Evolutionary conservation across 106 monocot genomes (phyloP), one percentile per base, ranked within the genome.

Genomic region (Xerophyta viscosa): DNA sequence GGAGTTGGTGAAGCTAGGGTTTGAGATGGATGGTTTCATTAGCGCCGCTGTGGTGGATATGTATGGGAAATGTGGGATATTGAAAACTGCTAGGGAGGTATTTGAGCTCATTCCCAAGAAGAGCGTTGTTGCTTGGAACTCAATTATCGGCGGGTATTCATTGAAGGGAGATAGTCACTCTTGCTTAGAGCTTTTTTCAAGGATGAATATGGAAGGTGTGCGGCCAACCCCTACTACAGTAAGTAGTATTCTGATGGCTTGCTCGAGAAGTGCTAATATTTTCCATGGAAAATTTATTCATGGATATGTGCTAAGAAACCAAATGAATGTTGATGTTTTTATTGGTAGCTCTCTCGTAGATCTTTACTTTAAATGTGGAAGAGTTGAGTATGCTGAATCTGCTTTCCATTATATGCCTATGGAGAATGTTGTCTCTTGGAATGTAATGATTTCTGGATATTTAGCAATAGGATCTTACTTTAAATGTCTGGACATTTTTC

Each of bases 401-500:
- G 60, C 73, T 8, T 77, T 73, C 28, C 29, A 45, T 41, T 69
- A 17, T 18, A 66, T 69, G 76, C 56, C 63, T 1, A 83, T 57
- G 45, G 56, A 19, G 3, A 63, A 65, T 60, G 63, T 57, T 0
- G 66, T 80, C 44, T 65, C 66, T 10, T 89, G 88, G 88, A 89
- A 89, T 66, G 79, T 83, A 43, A 80, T 83, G 79, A 68, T 89
- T 45, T 83, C 79, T 0, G 88, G 83, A 18, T 74, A 73, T 47
- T 79, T 71, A 36, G 50, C 52, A 19, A 30, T 42, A 13, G 88
- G 79, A 9, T 31, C 15, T 41, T 71, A 65, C 48, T 71, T 71
- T 29, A 66, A 66, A 49, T 70, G 79, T 23, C 62, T 83, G 20
- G 66, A 61, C 13, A 12, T 48, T 13, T 83, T 66, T 63, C 37